These are phyloP conservation scores for Inonotus hispidus DNA, from an alignment of 1,284 basidiomycete species.

Conservation along the genomic window DNA sequence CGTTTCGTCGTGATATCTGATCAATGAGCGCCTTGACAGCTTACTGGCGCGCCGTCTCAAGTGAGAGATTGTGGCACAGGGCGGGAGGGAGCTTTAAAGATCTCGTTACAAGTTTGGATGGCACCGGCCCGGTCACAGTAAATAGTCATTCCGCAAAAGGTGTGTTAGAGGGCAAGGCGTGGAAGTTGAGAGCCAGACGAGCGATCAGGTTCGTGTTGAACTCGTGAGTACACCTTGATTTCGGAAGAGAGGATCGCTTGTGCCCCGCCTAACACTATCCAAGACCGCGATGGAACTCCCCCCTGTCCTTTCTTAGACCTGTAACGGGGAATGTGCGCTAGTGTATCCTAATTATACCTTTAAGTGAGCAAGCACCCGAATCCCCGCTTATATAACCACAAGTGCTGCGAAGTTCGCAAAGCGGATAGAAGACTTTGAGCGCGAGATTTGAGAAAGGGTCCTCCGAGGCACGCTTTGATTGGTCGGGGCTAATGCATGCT, in stretches of 20 bases:
- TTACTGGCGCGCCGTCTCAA: background rate
- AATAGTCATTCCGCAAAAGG: background rate
- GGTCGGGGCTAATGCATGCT: no score
- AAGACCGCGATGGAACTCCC: no score
- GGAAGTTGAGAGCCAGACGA: no score
- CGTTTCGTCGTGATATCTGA: background rate
- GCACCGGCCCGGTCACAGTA: background rate
- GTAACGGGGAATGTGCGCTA: background rate
- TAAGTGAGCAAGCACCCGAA: background rate
- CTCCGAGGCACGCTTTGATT: background rate
- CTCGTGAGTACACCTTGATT: no score
- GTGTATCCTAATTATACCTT: background rate
- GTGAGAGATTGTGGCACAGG: background rate
- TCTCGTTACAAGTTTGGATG: background rate
- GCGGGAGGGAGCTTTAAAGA: background rate
- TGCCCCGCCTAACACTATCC: no score
- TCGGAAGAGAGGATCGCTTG: no score
- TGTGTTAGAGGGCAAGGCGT: no score
- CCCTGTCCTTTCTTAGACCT: background rate
- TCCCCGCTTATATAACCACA: background rate
- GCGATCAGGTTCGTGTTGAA: no score
- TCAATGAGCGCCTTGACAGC: background rate
- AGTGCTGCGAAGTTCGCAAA: background rate
- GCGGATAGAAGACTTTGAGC: background rate
- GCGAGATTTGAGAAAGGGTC: background rate